Conservation (phyloP, 441 rosid species). For the Populus hybrid region DNA sequence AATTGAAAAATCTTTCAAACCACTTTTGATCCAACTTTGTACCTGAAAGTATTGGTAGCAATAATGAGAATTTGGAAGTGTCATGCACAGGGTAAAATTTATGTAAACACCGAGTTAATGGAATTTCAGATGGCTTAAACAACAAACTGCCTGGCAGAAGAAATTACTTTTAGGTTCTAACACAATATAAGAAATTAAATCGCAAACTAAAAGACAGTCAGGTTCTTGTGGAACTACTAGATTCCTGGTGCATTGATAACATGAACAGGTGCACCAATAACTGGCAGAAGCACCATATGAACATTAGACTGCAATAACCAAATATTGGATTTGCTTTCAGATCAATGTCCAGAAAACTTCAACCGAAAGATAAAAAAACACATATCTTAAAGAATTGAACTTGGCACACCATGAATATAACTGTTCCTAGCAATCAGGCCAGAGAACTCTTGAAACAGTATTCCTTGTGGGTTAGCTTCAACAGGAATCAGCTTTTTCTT, state of each 20-base stretch:
- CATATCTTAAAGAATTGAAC: neutral
- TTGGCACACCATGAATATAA: neutral
- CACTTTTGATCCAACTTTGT: constrained; percentile 87
- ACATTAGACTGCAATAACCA: neutral
- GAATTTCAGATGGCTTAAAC: neutral
- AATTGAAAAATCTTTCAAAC: constrained; percentile 87
- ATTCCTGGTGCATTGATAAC: neutral
- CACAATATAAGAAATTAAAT: neutral
- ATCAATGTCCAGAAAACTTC: neutral
- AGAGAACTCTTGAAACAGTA: neutral
- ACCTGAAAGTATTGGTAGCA: constrained; percentile 50
- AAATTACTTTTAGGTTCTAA: neutral
- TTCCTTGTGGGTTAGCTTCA: neutral
- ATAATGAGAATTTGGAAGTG: constrained; percentile 11
- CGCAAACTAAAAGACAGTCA: neutral
- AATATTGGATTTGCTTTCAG: neutral
- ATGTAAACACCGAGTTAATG: neutral
- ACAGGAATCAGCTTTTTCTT: neutral
- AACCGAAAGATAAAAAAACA: neutral
- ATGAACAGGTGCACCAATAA: neutral
- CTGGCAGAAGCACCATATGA: neutral
- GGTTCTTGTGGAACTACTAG: neutral
- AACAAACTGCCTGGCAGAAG: neutral
- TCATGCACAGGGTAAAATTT: neutral
- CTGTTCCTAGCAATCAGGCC: neutral